Percentiles rank a stretch among this genome's conserved stretches.
phyloP scores from a whole-genome alignment of 139 green algal genomes.

The Auxenochlorella protothecoides region DNA sequence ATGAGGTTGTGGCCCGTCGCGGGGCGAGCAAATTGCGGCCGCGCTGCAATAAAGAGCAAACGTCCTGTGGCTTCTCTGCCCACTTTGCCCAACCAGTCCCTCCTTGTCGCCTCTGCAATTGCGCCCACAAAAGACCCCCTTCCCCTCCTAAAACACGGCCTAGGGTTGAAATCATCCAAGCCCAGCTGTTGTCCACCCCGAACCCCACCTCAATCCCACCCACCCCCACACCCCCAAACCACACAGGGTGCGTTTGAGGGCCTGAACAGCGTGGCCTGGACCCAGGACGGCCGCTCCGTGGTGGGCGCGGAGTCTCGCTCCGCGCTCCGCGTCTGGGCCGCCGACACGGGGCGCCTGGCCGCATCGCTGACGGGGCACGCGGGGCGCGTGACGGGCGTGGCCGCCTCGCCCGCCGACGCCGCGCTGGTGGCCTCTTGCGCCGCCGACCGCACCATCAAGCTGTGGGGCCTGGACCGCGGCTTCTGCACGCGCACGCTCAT shows the following conservation, averaged over 20 bases:
- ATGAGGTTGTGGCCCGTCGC: too few species aligned
- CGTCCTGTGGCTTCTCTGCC: too few species aligned
- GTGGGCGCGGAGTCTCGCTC: constrained; percentile 52
- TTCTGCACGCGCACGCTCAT: constrained; percentile 41
- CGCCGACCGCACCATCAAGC: constrained; percentile 53
- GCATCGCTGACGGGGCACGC: constrained; percentile 68
- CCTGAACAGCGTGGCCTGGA: constrained; percentile 45
- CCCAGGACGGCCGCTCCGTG: constrained; percentile 32
- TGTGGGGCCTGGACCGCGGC: constrained; percentile 55
- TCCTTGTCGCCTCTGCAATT: too few species aligned
- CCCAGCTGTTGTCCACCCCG: too few species aligned
- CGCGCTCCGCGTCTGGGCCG: constrained; percentile 53
- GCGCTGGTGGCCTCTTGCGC: constrained; percentile 29
- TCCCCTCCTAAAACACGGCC: too few species aligned
- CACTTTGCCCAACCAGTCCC: too few species aligned
- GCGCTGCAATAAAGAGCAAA: too few species aligned
- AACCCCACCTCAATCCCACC: neutral
- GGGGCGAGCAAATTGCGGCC: too few species aligned
- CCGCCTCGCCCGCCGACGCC: constrained; percentile 37
- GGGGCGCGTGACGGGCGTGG: constrained; percentile 42
- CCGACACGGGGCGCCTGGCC: constrained; percentile 18
- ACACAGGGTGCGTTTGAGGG: constrained; percentile 30
- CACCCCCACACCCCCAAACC: neutral
- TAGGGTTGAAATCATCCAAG: too few species aligned
- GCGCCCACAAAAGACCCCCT: too few species aligned